Evolutionary conservation across 331 rosid genomes (phyloP), one percentile per base, ranked within the genome.

Genomic region (Quercus lobata): DNA sequence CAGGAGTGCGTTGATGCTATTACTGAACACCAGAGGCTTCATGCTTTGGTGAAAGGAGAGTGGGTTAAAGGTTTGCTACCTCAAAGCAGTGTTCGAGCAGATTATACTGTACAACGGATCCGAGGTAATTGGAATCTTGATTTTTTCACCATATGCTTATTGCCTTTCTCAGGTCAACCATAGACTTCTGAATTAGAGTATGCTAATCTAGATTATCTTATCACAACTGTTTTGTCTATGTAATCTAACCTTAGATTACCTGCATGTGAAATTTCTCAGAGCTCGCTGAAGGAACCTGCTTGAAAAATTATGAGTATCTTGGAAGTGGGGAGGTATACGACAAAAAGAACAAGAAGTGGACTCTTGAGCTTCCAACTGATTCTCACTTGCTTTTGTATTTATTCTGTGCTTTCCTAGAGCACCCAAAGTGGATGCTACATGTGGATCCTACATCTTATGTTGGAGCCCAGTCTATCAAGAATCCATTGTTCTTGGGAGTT

Each of bases 381-480:
- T 90, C 99, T 84, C 97, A 95, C 84, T 86, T 95, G 90, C 96
- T 95, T 84, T 69, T 92, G 84, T 93, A 95, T 89, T 75, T 95
- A 78, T 95, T 92, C 61, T 95, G 98, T 89, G 97, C 96, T 90
- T 95, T 87, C 81, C 85, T 95, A 5, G 97, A 95, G 89, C 97
- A 95, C 83, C 99, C 97, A n/a, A 93, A 95, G 72, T 95, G 99
- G 99, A 91, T 90, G 97, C 81, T 95, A 65, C 98, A 93, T 79
- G 89, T 85, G 72, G 99, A 94, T 81, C 90, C 98, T 46, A 80
- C 90, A 74, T 90, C 95, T 69, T 84, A 87, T 73, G 91, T 89
- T 34, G 99, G 93, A 84, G 85, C 88, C 57, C 97, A 88, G 71
- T 91, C 96, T 32, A 90, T 92, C 79, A 95, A 91, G 80, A 91